phyloP scores from a whole-genome alignment of 331 rosid genomes.

The Rosa hybrid region DNA sequence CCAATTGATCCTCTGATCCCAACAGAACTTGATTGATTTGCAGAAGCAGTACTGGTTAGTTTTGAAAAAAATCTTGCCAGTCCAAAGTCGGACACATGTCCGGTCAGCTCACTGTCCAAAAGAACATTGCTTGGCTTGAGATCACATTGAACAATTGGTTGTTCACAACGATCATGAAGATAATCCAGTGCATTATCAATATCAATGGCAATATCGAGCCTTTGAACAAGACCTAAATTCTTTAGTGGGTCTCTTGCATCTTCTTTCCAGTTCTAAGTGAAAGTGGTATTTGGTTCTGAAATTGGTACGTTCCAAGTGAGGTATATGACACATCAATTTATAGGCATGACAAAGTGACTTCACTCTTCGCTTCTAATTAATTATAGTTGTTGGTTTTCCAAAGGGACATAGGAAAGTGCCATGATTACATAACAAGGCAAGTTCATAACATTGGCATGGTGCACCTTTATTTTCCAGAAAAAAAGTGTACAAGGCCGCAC shows the following conservation, averaged over 20 bases:
- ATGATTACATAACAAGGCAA: too few relatives aligned
- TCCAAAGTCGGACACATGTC: background rate
- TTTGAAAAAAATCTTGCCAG: background rate
- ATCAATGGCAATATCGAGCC: background rate
- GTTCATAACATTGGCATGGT: too few relatives aligned
- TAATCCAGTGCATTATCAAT: background rate
- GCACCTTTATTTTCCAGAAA: too few relatives aligned
- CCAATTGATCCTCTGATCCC: background rate
- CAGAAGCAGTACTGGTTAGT: background rate
- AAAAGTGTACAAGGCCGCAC: too few relatives aligned
- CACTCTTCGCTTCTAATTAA: too few relatives aligned
- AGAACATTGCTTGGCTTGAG: background rate
- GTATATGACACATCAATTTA: too few relatives aligned
- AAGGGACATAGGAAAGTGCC: too few relatives aligned
- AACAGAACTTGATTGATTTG: background rate
- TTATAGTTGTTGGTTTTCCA: too few relatives aligned
- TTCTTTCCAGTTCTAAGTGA: too few relatives aligned
- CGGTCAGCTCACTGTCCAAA: background rate
- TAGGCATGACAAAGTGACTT: too few relatives aligned
- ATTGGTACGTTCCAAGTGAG: too few relatives aligned
- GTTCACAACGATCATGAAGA: background rate
- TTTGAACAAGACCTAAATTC: background rate
- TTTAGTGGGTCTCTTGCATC: background rate
- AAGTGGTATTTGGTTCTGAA: too few relatives aligned
- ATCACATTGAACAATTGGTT: background rate